Conservation (phyloP, 345 rosid genomes). For the Orychophragmus violaceus region DNA sequence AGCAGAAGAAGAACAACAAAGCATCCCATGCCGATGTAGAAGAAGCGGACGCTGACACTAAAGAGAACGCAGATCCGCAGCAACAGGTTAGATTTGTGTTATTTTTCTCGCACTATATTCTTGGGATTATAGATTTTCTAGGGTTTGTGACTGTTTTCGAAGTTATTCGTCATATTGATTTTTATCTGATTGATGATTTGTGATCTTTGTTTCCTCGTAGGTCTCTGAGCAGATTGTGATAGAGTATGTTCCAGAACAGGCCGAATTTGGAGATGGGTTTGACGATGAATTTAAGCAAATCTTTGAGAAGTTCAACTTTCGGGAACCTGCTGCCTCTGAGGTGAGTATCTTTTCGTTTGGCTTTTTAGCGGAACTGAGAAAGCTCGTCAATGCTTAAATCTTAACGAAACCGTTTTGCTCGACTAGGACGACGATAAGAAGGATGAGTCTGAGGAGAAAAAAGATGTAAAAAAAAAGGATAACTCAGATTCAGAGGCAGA, state of each 20-base stretch:
- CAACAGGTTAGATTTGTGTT: constrained; percentile 33
- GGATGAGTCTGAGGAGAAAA: constrained; percentile 60
- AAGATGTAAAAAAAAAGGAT: constrained; percentile 49
- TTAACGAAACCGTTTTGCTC: not conserved
- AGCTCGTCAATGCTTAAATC: not conserved
- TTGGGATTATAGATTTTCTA: not conserved
- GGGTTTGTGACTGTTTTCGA: constrained; percentile 17
- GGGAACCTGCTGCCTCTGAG: constrained; percentile 50
- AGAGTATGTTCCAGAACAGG: constrained; percentile 87
- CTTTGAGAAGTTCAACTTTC: constrained; percentile 76
- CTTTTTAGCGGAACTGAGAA: not conserved
- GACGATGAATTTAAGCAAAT: constrained; percentile 74
- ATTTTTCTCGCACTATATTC: not conserved
- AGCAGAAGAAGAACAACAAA: constrained; percentile 88
- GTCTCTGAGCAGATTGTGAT: constrained; percentile 55
- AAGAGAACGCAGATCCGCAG: constrained; percentile 51
- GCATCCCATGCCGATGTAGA: constrained; percentile 27
- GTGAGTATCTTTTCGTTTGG: constrained; percentile 28
- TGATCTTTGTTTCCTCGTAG: constrained; percentile 28
- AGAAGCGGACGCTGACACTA: constrained; percentile 33
- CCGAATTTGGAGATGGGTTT: constrained; percentile 73
- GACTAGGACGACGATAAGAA: constrained; percentile 55
- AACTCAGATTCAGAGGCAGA: constrained; percentile 85
- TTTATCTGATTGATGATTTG: not conserved
- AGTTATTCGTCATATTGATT: not conserved